Percentiles rank a stretch among this genome's conserved stretches.
Evolutionary conservation across 2,329 filamentous ascomycete genomes (phyloP).

Genomic region (Dendrostoma leiphaemia): DNA sequence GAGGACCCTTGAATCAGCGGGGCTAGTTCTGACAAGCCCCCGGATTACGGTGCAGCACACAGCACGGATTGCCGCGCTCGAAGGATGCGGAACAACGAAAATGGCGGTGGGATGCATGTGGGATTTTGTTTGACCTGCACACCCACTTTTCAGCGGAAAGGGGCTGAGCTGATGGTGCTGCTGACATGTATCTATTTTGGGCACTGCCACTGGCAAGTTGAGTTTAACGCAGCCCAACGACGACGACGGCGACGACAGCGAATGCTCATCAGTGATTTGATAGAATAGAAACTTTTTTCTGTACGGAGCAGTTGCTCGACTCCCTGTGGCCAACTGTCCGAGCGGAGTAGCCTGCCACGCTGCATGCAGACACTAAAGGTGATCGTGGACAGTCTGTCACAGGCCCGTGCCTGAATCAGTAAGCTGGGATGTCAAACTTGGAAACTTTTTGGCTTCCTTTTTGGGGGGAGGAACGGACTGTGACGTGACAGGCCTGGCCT

Average conservation of each 20-base stretch:
- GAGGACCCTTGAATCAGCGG: not conserved
- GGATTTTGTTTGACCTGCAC: not conserved
- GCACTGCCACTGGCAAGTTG: not conserved
- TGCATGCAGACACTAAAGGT: no score
- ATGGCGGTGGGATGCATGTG: slow-evolving; percentile 1
- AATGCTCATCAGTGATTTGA: no score
- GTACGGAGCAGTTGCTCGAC: no score
- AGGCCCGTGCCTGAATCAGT: not conserved
- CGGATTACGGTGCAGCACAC: not conserved
- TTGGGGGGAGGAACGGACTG: not conserved
- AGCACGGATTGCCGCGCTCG: not conserved
- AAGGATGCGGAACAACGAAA: not conserved
- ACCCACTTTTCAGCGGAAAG: not conserved
- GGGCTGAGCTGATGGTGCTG: not conserved
- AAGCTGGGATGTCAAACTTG: not conserved
- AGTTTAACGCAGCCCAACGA: no score
- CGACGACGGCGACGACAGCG: no score
- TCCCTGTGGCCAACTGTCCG: no score
- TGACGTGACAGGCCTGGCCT: not conserved
- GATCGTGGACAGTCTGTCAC: no score
- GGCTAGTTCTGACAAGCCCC: not conserved
- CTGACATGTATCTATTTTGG: slow-evolving; percentile 6
- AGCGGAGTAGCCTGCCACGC: no score
- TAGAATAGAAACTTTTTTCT: no score
- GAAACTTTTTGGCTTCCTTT: not conserved